These are phyloP conservation scores for Penicillium occitanis DNA, from an alignment of 2,329 filamentous ascomycete species.

Conservation along the genomic window DNA sequence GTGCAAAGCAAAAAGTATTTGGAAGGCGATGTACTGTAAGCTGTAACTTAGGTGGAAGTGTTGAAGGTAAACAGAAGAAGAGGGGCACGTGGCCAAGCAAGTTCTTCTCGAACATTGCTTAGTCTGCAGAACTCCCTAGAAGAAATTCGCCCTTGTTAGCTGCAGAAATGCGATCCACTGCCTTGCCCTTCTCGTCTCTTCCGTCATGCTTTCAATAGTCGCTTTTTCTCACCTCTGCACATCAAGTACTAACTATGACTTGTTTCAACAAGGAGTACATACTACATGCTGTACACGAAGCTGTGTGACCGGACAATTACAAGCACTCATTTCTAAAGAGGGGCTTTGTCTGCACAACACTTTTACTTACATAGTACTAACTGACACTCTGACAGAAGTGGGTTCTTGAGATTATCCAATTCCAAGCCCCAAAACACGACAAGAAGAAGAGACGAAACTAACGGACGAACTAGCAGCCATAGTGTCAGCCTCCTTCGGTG, in stretches of 20 bases:
- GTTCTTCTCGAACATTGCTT: too few species aligned
- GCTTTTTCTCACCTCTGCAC: neutral
- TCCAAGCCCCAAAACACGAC: neutral
- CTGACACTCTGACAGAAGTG: neutral
- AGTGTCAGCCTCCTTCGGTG: slow-evolving; percentile 2
- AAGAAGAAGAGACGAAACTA: neutral
- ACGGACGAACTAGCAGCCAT: slow-evolving; percentile 8
- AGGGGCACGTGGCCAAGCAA: neutral
- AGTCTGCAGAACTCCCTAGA: neutral
- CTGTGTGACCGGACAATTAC: slow-evolving; percentile 1
- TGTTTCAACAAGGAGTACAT: neutral
- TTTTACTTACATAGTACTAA: neutral
- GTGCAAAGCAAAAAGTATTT: neutral
- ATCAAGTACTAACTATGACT: neutral
- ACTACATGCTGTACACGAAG: neutral
- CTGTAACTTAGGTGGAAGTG: neutral
- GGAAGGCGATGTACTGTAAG: neutral
- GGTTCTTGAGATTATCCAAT: neutral
- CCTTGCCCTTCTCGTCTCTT: neutral
- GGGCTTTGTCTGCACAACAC: slow-evolving; percentile 4
- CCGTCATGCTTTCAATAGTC: neutral
- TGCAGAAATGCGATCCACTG: neutral
- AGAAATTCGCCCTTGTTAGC: neutral
- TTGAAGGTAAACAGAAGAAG: neutral
- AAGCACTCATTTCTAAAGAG: neutral